Conservation (phyloP, 1,139 yeast genomes). For the Saccharomycopsis hybrid region DNA sequence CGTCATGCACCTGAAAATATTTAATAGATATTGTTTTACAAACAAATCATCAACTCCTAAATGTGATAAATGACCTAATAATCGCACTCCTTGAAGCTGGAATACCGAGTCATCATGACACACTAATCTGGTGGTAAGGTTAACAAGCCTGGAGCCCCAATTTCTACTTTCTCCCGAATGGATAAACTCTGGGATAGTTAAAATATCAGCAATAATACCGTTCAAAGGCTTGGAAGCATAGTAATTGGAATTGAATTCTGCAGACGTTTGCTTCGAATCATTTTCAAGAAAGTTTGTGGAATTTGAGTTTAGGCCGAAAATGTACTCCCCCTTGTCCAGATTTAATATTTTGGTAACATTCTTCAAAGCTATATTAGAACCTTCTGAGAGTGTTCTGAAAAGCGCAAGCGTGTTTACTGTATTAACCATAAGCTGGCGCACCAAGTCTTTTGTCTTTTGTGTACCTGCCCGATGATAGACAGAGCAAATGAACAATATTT, state of each 20-base stretch:
- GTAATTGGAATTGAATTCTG: not conserved
- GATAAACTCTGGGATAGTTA: conserved; percentile 9
- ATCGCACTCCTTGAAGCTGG: conserved; percentile 12
- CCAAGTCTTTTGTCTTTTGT: conserved; percentile 2
- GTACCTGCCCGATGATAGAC: conserved; percentile 17
- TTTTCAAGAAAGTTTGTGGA: not conserved
- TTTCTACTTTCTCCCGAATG: not conserved
- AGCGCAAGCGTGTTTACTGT: conserved; percentile 12
- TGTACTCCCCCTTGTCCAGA: not conserved
- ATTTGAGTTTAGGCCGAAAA: conserved; percentile 5
- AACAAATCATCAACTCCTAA: conserved; percentile 12
- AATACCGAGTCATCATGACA: conserved; percentile 9
- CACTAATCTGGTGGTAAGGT: conserved; percentile 2
- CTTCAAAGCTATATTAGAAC: not conserved
- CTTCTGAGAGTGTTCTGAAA: conserved; percentile 1
- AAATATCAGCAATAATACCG: not conserved
- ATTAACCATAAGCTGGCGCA: conserved; percentile 13
- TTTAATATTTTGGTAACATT: not conserved
- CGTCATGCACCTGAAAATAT: not conserved
- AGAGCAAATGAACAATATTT: conserved; percentile 13
- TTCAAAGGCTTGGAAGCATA: not conserved
- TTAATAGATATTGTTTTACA: not conserved
- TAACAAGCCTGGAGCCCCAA: conserved; percentile 4
- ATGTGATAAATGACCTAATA: conserved; percentile 10
- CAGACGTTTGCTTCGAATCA: not conserved